Evolutionary conservation across 805 yeast species (phyloP).

Genomic region (Ogataea methanolica): DNA sequence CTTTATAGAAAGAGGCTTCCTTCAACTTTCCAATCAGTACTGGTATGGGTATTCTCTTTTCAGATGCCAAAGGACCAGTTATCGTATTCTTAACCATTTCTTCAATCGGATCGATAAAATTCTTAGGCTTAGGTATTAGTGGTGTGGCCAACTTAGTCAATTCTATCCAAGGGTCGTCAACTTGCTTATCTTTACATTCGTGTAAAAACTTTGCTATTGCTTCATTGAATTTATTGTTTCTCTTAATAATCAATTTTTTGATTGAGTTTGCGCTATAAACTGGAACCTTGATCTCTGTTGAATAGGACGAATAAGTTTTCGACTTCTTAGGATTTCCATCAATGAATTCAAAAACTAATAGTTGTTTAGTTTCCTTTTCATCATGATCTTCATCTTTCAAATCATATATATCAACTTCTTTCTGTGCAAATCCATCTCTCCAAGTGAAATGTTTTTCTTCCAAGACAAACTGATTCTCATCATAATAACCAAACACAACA

Average conservation of each 20-base stretch:
- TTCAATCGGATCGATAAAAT: conserved; percentile 58
- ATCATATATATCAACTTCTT: conserved; percentile 48
- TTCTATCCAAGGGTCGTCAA: conserved; percentile 37
- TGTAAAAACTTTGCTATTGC: conserved; percentile 35
- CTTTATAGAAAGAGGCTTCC: conserved; percentile 45
- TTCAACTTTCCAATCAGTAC: conserved; percentile 48
- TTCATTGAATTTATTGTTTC: conserved; percentile 48
- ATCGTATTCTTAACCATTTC: conserved; percentile 39
- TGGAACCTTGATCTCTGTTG: conserved; percentile 44
- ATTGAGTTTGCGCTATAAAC: conserved; percentile 52
- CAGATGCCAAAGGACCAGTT: conserved; percentile 4
- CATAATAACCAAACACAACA: conserved; percentile 68
- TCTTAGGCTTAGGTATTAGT: conserved; percentile 44
- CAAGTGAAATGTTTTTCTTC: conserved; percentile 40
- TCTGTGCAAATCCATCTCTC: conserved; percentile 51
- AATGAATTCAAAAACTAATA: conserved; percentile 70
- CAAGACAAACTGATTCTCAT: conserved; percentile 57
- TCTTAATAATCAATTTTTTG: conserved; percentile 51
- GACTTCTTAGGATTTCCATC: conserved; percentile 56
- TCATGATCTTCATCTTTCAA: conserved; percentile 37
- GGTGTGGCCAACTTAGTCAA: conserved; percentile 33
- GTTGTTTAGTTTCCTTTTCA: conserved; percentile 37
- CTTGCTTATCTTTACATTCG: conserved; percentile 25
- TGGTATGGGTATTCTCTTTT: conserved; percentile 33
- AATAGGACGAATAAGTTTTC: conserved; percentile 40